Percentiles rank a stretch among this genome's conserved stretches.
Evolutionary conservation across 2,329 filamentous ascomycete species (phyloP).

Genomic region (Botryosphaeria dothidea): DNA sequence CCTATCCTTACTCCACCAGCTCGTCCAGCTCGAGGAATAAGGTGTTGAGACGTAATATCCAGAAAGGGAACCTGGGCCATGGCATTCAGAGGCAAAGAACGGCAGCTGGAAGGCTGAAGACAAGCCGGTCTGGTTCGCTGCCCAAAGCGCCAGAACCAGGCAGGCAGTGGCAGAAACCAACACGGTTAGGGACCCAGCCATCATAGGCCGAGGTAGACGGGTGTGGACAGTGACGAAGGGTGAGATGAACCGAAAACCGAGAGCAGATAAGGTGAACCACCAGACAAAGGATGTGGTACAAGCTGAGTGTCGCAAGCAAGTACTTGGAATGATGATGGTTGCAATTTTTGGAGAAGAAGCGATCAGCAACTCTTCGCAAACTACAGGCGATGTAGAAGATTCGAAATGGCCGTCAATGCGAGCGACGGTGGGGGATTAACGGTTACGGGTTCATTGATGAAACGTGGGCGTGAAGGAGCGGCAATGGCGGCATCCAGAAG

Average conservation of each 20-base stretch:
- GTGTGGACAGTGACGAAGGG: background rate
- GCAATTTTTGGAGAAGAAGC: too few relatives aligned
- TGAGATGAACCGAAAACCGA: background rate
- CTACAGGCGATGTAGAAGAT: background rate
- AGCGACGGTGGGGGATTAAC: background rate
- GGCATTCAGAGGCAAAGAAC: background rate
- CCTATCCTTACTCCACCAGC: constrained; percentile 8
- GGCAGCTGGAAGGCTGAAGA: background rate
- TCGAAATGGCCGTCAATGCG: background rate
- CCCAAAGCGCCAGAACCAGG: constrained; percentile 5
- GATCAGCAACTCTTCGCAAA: too few relatives aligned
- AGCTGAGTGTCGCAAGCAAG: too few relatives aligned
- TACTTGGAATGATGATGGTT: too few relatives aligned
- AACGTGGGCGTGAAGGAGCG: background rate
- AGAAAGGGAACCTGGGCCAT: background rate
- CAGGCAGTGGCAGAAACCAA: background rate
- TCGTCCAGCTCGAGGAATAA: constrained; percentile 12
- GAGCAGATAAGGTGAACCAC: background rate
- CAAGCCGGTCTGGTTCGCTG: background rate
- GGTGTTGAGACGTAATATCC: background rate
- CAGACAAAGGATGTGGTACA: background rate
- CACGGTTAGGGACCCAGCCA: background rate
- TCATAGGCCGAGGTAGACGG: background rate
- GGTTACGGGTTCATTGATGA: background rate
- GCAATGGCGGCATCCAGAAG: background rate